phyloP scores from a whole-genome alignment of 169 alveolate species.

The Eimeria zaria region DNA sequence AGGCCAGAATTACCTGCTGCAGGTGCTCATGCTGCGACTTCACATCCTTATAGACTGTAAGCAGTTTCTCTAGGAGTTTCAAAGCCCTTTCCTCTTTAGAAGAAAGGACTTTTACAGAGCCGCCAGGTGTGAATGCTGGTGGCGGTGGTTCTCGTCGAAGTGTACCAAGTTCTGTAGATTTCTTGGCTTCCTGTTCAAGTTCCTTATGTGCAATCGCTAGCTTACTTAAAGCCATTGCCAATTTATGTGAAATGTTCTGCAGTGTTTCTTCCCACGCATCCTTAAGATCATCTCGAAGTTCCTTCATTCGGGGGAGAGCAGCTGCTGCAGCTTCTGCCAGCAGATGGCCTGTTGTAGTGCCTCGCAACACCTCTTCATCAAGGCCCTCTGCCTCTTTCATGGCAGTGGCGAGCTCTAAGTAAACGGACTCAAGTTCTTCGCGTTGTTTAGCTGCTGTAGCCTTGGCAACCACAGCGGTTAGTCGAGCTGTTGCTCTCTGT shows the following conservation, averaged over 20 bases:
- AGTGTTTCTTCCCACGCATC: not conserved
- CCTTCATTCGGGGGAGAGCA: not conserved
- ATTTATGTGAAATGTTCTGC: not conserved
- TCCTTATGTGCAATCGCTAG: not conserved
- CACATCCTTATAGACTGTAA: not conserved
- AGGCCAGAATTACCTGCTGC: not conserved
- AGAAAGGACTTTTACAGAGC: not conserved
- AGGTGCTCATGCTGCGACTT: not conserved
- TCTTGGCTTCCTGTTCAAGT: not conserved
- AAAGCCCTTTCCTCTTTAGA: not conserved
- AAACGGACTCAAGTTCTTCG: not conserved
- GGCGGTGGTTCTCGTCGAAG: not conserved
- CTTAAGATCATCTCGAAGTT: not conserved
- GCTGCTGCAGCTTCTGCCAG: not conserved
- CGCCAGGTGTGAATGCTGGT: not conserved
- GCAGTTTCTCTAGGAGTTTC: not conserved
- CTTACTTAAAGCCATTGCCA: not conserved
- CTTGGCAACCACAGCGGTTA: not conserved
- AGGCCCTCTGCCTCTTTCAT: not conserved
- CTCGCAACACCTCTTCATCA: not conserved
- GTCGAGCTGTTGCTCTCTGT: not conserved
- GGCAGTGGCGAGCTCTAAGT: not conserved
- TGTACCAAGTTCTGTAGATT: not conserved
- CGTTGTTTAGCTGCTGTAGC: not conserved
- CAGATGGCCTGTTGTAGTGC: not conserved